Percentiles rank a stretch among this genome's conserved stretches.
phyloP scores from a whole-genome alignment of 2,329 filamentous ascomycete genomes.

The Leptoxyphium fumago region DNA sequence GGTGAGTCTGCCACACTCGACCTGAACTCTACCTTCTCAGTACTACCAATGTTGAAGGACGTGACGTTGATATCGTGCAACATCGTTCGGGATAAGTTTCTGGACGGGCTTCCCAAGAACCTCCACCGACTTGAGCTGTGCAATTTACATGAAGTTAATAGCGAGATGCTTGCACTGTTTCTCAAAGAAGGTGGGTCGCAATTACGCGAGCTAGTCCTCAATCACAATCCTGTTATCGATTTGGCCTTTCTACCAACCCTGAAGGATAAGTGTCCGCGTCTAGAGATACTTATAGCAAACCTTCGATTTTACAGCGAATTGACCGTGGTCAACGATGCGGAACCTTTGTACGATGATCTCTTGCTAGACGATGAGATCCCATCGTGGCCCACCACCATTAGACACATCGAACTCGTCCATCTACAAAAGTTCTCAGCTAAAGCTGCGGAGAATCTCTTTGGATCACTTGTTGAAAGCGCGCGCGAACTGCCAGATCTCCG shows the following conservation, averaged over 20 bases:
- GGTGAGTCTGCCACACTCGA: conserved; percentile 28
- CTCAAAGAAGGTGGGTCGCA: conserved; percentile 51
- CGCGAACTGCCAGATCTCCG: conserved; percentile 51
- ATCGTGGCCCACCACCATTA: conserved; percentile 61
- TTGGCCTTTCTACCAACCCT: conserved; percentile 59
- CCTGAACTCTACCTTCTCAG: conserved; percentile 34
- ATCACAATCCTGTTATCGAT: conserved; percentile 67
- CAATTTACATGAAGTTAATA: conserved; percentile 64
- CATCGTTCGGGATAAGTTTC: conserved; percentile 50
- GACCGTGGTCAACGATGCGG: conserved; percentile 51
- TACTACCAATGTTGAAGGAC: conserved; percentile 49
- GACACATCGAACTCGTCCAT: conserved; percentile 58
- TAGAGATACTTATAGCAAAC: conserved; percentile 62
- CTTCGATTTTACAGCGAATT: conserved; percentile 63
- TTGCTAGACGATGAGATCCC: conserved; percentile 51
- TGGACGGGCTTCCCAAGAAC: conserved; percentile 52
- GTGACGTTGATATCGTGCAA: conserved; percentile 64
- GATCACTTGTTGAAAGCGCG: conserved; percentile 61
- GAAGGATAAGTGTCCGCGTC: conserved; percentile 50
- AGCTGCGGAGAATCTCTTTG: conserved; percentile 63
- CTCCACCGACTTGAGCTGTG: conserved; percentile 57
- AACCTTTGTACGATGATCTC: conserved; percentile 58
- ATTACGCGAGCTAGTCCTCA: conserved; percentile 53
- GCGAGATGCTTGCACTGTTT: conserved; percentile 50
- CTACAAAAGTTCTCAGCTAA: conserved; percentile 58